A percentile compares a stretch with the other conserved stretches of the same genome.
These are phyloP conservation scores for Fusarium sp. DNA, from an alignment of 2,329 filamentous ascomycete species.

Conservation along the genomic window DNA sequence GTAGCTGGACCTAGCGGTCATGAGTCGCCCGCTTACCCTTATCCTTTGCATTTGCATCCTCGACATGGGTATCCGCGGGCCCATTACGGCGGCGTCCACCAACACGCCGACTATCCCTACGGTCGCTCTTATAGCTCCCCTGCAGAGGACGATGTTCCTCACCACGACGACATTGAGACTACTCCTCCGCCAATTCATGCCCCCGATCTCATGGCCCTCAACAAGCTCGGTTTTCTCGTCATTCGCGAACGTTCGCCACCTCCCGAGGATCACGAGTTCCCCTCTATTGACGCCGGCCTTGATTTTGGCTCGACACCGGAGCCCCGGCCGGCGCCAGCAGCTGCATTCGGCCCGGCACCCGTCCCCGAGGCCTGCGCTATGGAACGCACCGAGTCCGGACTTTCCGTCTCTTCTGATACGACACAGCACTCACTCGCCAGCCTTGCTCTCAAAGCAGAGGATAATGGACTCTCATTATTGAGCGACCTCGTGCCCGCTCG, in stretches of 20 bases:
- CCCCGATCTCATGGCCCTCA: slow-evolving; percentile 46
- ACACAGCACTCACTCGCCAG: slow-evolving; percentile 46
- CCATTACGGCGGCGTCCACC: slow-evolving; percentile 7
- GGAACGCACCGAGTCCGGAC: slow-evolving; percentile 63
- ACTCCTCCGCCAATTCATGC: slow-evolving; percentile 25
- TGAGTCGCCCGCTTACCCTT: slow-evolving; percentile 1
- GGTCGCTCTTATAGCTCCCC: slow-evolving; percentile 6
- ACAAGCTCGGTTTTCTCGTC: slow-evolving; percentile 53
- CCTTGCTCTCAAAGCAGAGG: slow-evolving; percentile 40
- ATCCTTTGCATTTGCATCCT: slow-evolving; percentile 2
- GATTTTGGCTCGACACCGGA: slow-evolving; percentile 28
- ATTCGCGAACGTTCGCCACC: slow-evolving; percentile 51
- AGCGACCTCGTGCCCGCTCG: slow-evolving; percentile 62
- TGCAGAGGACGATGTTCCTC: slow-evolving; percentile 23
- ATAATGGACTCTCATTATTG: slow-evolving; percentile 51
- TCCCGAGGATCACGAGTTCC: slow-evolving; percentile 35
- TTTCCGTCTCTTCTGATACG: slow-evolving; percentile 59
- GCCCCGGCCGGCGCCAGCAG: slow-evolving; percentile 30
- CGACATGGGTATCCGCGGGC: slow-evolving; percentile 8
- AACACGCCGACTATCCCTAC: slow-evolving; percentile 23
- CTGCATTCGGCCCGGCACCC: slow-evolving; percentile 20
- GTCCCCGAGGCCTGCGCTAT: slow-evolving; percentile 47
- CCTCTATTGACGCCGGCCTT: slow-evolving; percentile 30
- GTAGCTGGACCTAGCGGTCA: slow-evolving; percentile 23
- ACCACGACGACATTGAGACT: slow-evolving; percentile 25